Base-by-base conservation (phyloP, 108 stramenopile species). In the Stephanodiscus minutulus region DNA sequence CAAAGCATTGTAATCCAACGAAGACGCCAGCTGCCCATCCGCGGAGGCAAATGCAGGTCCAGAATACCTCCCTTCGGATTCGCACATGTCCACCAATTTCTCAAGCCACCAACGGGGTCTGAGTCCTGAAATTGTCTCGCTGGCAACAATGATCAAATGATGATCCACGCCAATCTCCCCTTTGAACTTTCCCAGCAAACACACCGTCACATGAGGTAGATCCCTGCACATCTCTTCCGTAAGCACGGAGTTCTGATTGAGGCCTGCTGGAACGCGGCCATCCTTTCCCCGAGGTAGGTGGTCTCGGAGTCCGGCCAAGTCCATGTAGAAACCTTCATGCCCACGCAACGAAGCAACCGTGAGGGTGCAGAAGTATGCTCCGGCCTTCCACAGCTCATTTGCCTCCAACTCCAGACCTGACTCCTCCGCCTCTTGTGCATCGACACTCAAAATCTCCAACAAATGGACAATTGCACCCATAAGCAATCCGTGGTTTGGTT, bases 141-240 rank as follows among this genome's bases (percentile, higher is more conserved):
- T 52, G 20, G 50, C 50, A 1, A 52, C 20, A 2, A 7, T 39
- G 5, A 66, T 50, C 11, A 46, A 39, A 12, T 66, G 73, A 1
- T 66, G 29, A 7, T 61, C 27, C 10, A 36, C 48, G 0, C 75
- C 75, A 0, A 39, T 54, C 28, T 70, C 65, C 0, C 55, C 54
- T 52, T 82, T 82, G 39, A 82, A 70, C 21, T 65, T 35, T 13
- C 81, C 75, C 33, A 70, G 24, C 2, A 82, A 9, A 13, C 35
- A 11, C 7, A 82, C 43, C 6, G 36, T 17, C 0, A 82, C 74
- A 46, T 65, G 70, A 5, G 73, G 73, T 0, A 66, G 18, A 0
- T 24, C 33, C 25, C 13, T 25, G 5, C 53, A 35, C 7, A 39
- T 66, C 17, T 52, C 66, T 17, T 68, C 66, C n/a, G 49, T 25